These are phyloP conservation scores for Termitomyces sp. DNA, from an alignment of 768 basidiomycete genomes.

Conservation along the genomic window DNA sequence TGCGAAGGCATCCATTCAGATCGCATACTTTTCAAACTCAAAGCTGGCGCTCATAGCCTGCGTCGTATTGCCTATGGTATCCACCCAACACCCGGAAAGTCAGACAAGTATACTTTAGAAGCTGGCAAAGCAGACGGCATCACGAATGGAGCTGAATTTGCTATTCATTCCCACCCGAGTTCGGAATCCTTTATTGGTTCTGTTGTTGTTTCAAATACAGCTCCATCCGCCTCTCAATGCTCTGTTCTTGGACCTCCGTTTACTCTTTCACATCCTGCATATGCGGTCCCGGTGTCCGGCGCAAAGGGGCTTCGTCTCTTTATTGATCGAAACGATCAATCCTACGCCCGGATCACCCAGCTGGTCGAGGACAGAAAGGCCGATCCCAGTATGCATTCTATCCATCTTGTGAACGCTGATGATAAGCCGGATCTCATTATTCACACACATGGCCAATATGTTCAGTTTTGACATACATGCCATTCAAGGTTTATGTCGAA, in stretches of 20 bases:
- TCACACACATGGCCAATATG: background rate
- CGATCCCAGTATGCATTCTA: background rate
- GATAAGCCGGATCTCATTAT: background rate
- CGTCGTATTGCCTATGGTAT: background rate
- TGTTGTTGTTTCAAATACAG: background rate
- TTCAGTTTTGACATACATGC: background rate
- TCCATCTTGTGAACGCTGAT: background rate
- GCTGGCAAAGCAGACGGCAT: background rate
- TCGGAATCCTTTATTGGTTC: background rate
- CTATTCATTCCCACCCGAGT: background rate
- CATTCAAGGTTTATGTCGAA: background rate
- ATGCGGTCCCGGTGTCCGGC: background rate
- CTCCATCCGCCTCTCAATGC: background rate
- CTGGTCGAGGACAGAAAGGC: background rate
- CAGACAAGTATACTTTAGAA: background rate
- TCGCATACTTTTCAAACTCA: background rate
- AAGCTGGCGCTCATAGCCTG: background rate
- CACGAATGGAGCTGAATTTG: background rate
- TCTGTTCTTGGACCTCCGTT: background rate
- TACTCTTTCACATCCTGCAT: background rate
- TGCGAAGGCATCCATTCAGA: constrained; percentile 4
- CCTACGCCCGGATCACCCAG: background rate
- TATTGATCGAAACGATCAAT: background rate
- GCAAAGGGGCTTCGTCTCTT: background rate
- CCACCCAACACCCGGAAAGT: background rate